phyloP scores from a whole-genome alignment of 192 early-diverging fungal species.

The Coemansia sp. region DNA sequence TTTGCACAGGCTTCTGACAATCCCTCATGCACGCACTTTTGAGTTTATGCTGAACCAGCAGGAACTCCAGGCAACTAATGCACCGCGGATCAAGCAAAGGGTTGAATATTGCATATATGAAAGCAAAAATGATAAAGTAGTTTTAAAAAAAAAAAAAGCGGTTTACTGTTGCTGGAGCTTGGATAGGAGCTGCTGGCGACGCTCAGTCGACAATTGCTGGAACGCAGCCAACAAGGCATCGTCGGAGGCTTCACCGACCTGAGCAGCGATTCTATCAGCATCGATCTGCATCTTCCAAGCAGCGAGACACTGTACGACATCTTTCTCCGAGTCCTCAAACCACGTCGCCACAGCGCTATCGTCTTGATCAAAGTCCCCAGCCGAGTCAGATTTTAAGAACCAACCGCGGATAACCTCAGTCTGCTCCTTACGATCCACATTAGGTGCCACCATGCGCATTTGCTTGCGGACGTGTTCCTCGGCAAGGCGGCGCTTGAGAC shows the following conservation, averaged over 20 bases:
- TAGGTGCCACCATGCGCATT: constrained; percentile 45
- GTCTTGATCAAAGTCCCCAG: constrained; percentile 55
- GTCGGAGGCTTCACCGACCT: constrained; percentile 25
- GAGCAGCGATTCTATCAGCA: constrained; percentile 5
- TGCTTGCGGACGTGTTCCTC: constrained; percentile 77
- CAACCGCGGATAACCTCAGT: constrained; percentile 59
- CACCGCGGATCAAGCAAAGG: too few relatives aligned
- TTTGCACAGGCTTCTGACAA: too few relatives aligned
- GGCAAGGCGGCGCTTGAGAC: constrained; percentile 76
- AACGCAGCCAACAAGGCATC: constrained; percentile 44
- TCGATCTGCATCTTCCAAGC: constrained; percentile 18
- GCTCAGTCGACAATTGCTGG: constrained; percentile 35
- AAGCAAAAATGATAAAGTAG: too few relatives aligned
- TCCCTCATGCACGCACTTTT: too few relatives aligned
- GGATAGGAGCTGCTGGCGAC: constrained; percentile 44
- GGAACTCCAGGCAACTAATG: too few relatives aligned
- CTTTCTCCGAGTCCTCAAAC: constrained; percentile 54
- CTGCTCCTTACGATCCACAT: constrained; percentile 57
- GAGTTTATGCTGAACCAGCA: too few relatives aligned
- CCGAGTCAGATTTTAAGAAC: constrained; percentile 52
- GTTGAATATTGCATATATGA: too few relatives aligned
- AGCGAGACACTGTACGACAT: not conserved
- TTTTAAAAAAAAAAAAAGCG: too few relatives aligned
- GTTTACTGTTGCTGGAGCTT: constrained; percentile 15
- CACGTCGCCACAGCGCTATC: constrained; percentile 63